A percentile compares a stretch with the other conserved stretches of the same genome.
Evolutionary conservation across 495 filamentous ascomycete species (phyloP).

Genomic region (Chaetomidium leptoderma): DNA sequence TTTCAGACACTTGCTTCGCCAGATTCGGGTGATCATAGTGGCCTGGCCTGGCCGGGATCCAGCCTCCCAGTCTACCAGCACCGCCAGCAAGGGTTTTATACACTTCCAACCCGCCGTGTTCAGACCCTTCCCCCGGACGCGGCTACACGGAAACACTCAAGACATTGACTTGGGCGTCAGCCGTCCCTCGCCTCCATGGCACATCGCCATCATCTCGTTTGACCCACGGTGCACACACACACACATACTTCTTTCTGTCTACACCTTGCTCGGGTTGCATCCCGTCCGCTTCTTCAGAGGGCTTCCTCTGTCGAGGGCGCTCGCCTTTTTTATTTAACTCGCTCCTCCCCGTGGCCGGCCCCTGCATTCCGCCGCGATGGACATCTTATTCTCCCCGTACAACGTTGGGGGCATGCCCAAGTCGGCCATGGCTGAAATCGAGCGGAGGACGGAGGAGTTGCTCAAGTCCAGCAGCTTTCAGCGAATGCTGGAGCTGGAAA

Average conservation of each 20-base stretch:
- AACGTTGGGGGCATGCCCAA: constrained; percentile 23
- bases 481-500: constrained; percentile 50
- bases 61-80: not conserved
- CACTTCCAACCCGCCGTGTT: not conserved
- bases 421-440: constrained; percentile 28
- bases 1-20: constrained; percentile 24
- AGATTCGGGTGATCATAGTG: constrained; percentile 9
- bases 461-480: constrained; percentile 43
- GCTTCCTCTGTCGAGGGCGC: not conserved
- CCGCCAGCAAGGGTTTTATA: constrained; percentile 4
- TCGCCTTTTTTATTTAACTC: not conserved
- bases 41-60: not conserved
- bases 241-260: not conserved
- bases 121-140: not conserved
- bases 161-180: not conserved
- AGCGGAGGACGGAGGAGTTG: constrained; percentile 25
- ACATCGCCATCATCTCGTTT: not conserved
- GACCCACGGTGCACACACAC: constrained; percentile 1
- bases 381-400: constrained; percentile 24
- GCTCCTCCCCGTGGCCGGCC: constrained; percentile 13
- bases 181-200: not conserved
- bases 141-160: constrained; percentile 3
- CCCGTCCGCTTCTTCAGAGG: not conserved
- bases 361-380: constrained; percentile 19
- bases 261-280: constrained; percentile 8